These are phyloP conservation scores for Parasarocladium wereldwijsianum DNA, from an alignment of 2,329 filamentous ascomycete genomes.

Conservation along the genomic window DNA sequence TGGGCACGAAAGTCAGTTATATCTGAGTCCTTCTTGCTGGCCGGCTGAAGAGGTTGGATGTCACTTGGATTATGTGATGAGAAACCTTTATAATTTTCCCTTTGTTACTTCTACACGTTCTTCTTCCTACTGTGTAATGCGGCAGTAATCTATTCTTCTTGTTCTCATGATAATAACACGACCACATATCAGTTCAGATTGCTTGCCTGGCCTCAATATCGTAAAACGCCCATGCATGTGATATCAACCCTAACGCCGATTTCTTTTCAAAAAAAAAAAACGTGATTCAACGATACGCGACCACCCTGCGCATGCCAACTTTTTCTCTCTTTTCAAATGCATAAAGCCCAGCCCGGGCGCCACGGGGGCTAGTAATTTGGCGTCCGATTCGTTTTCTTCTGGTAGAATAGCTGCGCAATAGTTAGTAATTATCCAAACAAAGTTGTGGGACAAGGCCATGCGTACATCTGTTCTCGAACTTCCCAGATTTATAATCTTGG, in stretches of 20 bases:
- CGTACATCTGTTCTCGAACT: constrained; percentile 83
- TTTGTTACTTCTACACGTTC: no score
- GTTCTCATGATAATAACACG: no score
- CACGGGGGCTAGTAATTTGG: constrained; percentile 35
- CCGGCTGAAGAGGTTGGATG: constrained; percentile 6
- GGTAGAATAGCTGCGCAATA: constrained; percentile 39
- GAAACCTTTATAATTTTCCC: no score
- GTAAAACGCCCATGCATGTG: no score
- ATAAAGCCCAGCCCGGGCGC: constrained; percentile 32
- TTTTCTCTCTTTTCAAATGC: neutral
- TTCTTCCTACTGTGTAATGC: no score
- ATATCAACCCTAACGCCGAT: no score
- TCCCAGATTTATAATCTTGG: constrained; percentile 97
- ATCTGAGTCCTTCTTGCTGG: constrained; percentile 40
- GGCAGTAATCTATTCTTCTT: no score
- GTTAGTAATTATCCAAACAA: constrained; percentile 3
- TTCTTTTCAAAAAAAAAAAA: neutral
- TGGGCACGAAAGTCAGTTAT: constrained; percentile 96
- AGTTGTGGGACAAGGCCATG: constrained; percentile 29
- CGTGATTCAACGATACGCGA: neutral
- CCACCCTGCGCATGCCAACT: neutral
- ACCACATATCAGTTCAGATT: no score
- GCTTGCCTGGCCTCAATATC: no score
- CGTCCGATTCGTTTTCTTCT: constrained; percentile 51
- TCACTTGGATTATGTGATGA: constrained; percentile 5